Percentiles rank a stretch among this genome's conserved stretches.
These are phyloP conservation scores for Nicotiana obtusifolia DNA, from an alignment of 257 asterid species.

Conservation along the genomic window DNA sequence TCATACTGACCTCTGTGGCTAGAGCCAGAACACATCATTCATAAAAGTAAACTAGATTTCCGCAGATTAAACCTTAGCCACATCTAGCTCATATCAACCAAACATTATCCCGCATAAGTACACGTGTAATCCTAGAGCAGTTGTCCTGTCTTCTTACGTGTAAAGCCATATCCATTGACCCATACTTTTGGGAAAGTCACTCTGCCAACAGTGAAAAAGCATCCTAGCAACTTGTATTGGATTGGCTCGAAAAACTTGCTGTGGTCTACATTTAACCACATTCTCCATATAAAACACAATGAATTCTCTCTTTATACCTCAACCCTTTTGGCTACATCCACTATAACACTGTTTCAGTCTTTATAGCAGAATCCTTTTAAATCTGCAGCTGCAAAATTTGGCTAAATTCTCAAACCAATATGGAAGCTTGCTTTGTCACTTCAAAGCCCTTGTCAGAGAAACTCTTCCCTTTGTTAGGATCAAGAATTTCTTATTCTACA, in stretches of 20 bases:
- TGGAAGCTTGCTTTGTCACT: slow-evolving; percentile 52
- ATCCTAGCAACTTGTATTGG: slow-evolving; percentile 32
- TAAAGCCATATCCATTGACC: slow-evolving; percentile 32
- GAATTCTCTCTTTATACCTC: slow-evolving; percentile 21
- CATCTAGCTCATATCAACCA: background rate
- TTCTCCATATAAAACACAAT: slow-evolving; percentile 15
- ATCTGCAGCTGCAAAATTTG: background rate
- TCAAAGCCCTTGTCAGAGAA: slow-evolving; percentile 41
- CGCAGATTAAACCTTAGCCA: slow-evolving; percentile 13
- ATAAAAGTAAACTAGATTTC: background rate
- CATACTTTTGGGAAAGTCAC: slow-evolving; percentile 5
- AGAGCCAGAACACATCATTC: slow-evolving; percentile 14
- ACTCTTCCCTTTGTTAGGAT: slow-evolving; percentile 27
- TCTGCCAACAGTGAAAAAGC: slow-evolving; percentile 18
- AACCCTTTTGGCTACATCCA: slow-evolving; percentile 16
- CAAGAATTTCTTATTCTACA: slow-evolving; percentile 23
- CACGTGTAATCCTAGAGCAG: background rate
- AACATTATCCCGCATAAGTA: background rate
- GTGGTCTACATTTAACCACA: slow-evolving; percentile 42
- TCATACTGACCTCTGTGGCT: slow-evolving; percentile 5
- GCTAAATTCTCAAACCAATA: slow-evolving; percentile 9
- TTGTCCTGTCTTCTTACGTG: slow-evolving; percentile 12
- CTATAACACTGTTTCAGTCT: background rate
- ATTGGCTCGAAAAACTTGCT: slow-evolving; percentile 24
- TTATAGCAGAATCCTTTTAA: background rate